These are phyloP conservation scores for Cystoderma amianthinum DNA, from an alignment of 768 basidiomycete genomes.

Conservation along the genomic window DNA sequence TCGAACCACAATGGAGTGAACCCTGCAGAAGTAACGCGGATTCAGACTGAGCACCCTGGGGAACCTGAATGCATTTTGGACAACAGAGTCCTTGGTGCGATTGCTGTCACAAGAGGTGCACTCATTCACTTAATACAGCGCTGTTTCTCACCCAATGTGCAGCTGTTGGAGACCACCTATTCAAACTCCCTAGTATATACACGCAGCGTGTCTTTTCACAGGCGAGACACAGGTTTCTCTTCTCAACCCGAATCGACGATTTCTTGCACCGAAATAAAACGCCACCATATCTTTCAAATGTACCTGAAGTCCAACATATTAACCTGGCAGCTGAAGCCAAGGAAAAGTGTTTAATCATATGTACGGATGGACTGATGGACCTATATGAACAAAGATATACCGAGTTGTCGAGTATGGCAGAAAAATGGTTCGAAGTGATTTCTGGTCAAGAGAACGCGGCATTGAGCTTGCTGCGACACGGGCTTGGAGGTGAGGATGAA, in stretches of 20 bases:
- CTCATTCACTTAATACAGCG: not conserved
- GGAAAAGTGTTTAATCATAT: conserved; percentile 35
- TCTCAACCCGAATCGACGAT: conserved; percentile 27
- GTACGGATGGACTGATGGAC: conserved; percentile 46
- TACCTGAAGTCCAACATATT: conserved; percentile 35
- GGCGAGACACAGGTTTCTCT: conserved; percentile 25
- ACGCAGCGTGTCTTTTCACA: conserved; percentile 40
- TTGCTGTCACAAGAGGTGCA: conserved; percentile 47
- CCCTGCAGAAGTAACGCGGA: conserved; percentile 27
- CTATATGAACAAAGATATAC: conserved; percentile 26
- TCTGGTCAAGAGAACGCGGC: conserved; percentile 23
- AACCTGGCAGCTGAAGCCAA: conserved; percentile 16
- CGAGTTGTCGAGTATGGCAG: conserved; percentile 18
- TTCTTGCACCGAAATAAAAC: conserved; percentile 39
- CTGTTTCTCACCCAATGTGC: conserved; percentile 1
- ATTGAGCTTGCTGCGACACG: conserved; percentile 34
- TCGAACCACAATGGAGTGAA: conserved; percentile 45
- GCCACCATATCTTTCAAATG: conserved; percentile 45
- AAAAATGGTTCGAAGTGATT: conserved; percentile 30
- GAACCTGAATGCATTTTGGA: conserved; percentile 34
- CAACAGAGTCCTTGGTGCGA: conserved; percentile 43
- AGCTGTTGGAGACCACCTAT: conserved; percentile 51
- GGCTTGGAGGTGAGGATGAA: conserved; percentile 32
- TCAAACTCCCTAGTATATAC: conserved; percentile 44
- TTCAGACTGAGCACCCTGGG: conserved; percentile 39